phyloP scores from a whole-genome alignment of 164 flowering plant genomes.

The Protea cynaroides region DNA sequence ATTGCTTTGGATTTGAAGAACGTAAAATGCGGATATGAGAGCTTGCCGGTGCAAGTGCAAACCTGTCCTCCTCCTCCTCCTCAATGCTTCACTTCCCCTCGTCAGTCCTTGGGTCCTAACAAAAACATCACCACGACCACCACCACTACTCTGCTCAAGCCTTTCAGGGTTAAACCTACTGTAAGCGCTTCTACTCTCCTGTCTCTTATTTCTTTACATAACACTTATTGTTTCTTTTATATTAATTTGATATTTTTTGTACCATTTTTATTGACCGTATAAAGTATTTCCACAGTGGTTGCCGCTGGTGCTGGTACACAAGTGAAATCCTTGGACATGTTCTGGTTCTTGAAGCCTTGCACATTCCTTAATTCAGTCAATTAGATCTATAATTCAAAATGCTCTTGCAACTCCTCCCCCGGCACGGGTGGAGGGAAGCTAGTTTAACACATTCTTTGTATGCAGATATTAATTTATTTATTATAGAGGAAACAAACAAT shows the following conservation, averaged over 20 bases:
- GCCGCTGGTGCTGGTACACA: conserved; percentile 22
- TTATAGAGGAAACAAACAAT: too few relatives aligned
- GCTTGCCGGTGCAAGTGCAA: conserved; percentile 35
- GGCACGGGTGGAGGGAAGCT: too few relatives aligned
- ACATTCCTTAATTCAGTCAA: conserved; percentile 28
- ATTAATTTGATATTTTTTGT: too few relatives aligned
- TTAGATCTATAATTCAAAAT: neutral
- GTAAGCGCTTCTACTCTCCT: conserved; percentile 15
- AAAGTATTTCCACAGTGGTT: conserved; percentile 8
- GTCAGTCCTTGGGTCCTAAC: conserved; percentile 14
- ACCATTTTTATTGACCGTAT: too few relatives aligned
- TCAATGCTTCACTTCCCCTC: conserved; percentile 56
- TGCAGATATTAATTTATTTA: too few relatives aligned
- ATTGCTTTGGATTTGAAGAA: conserved; percentile 34
- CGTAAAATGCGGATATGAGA: conserved; percentile 26
- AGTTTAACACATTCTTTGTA: too few relatives aligned
- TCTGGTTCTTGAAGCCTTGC: conserved; percentile 82
- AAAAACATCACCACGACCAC: conserved; percentile 8
- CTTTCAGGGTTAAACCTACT: conserved; percentile 30
- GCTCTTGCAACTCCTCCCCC: too few relatives aligned
- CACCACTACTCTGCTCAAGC: conserved; percentile 25
- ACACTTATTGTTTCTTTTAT: too few relatives aligned
- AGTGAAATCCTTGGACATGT: conserved; percentile 41
- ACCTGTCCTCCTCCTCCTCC: conserved; percentile 76
- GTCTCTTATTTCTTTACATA: too few relatives aligned